phyloP scores from a whole-genome alignment of 768 basidiomycete species.

The Galerina marginata region DNA sequence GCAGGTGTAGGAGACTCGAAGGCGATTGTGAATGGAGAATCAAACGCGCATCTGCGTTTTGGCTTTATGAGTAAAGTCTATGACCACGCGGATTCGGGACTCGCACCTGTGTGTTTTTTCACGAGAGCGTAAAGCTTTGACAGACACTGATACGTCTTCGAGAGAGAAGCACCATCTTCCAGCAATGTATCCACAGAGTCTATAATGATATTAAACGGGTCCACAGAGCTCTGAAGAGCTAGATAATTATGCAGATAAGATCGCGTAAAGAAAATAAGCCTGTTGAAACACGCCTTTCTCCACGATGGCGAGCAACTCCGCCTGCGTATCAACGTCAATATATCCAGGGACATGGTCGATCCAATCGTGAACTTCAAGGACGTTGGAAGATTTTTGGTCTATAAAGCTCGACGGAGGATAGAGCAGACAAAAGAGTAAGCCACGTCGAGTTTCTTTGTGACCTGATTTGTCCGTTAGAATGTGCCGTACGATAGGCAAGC shows the following conservation, averaged over 20 bases:
- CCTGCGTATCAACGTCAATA: constrained; percentile 28
- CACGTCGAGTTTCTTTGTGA: constrained; percentile 19
- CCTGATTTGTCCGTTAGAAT: constrained; percentile 37
- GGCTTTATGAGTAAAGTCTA: not conserved
- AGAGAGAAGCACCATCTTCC: constrained; percentile 59
- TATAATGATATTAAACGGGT: constrained; percentile 65
- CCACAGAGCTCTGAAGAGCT: constrained; percentile 41
- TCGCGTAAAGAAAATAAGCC: not conserved
- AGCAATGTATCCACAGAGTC: constrained; percentile 76
- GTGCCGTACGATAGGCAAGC: constrained; percentile 58
- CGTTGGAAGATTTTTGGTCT: constrained; percentile 27
- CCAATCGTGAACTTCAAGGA: constrained; percentile 43
- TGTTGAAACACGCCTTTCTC: constrained; percentile 41
- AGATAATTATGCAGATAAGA: constrained; percentile 1
- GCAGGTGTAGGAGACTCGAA: constrained; percentile 55
- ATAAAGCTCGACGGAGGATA: constrained; percentile 54
- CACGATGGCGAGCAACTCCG: constrained; percentile 46
- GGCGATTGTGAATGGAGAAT: constrained; percentile 59
- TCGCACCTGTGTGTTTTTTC: constrained; percentile 55
- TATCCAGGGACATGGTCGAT: constrained; percentile 30
- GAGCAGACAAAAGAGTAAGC: constrained; percentile 60
- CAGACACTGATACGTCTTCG: constrained; percentile 60
- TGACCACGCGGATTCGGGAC: too few relatives aligned
- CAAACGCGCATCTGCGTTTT: constrained; percentile 45
- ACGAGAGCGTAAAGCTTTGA: constrained; percentile 50